Conservation (phyloP, 805 yeast genomes). For the Teunomyces stri region DNA sequence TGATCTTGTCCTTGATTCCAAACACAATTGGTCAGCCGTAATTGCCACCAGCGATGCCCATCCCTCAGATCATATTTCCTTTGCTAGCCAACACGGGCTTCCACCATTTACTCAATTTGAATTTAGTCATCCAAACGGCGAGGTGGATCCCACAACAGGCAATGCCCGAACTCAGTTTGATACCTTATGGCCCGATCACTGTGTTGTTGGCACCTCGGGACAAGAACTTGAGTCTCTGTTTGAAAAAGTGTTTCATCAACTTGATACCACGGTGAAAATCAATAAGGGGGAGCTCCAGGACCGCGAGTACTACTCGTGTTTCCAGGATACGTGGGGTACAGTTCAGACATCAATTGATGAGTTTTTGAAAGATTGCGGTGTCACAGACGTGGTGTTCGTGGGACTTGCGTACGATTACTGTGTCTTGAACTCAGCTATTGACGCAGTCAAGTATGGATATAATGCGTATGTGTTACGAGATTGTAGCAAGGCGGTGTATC, state of each 20-base stretch:
- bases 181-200: conserved; percentile 88
- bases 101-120: conserved; percentile 50
- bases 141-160: conserved; percentile 22
- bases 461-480: conserved; percentile 59
- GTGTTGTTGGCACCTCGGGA: conserved; percentile 72
- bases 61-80: conserved; percentile 73
- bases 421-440: conserved; percentile 74
- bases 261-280: conserved; percentile 43
- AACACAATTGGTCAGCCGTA: conserved; percentile 54
- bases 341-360: conserved; percentile 65
- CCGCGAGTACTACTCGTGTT: conserved; percentile 86
- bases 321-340: conserved; percentile 72
- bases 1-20: conserved; percentile 38
- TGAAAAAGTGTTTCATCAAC: conserved; percentile 27
- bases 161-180: conserved; percentile 31
- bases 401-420: conserved; percentile 90
- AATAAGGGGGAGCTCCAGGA: conserved; percentile 70
- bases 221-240: conserved; percentile 58
- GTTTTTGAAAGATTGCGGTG: conserved; percentile 43
- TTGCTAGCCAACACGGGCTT: conserved; percentile 64
- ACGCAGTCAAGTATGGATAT: conserved; percentile 61
- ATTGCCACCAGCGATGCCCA: conserved; percentile 90
- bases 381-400: conserved; percentile 65
- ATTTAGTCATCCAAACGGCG: conserved; percentile 50
- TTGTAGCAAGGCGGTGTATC: conserved; percentile 55